A percentile compares a stretch with the other conserved stretches of the same genome.
Evolutionary conservation across 1,139 yeast genomes (phyloP).

Genomic region (Suhomyces bokatorum): DNA sequence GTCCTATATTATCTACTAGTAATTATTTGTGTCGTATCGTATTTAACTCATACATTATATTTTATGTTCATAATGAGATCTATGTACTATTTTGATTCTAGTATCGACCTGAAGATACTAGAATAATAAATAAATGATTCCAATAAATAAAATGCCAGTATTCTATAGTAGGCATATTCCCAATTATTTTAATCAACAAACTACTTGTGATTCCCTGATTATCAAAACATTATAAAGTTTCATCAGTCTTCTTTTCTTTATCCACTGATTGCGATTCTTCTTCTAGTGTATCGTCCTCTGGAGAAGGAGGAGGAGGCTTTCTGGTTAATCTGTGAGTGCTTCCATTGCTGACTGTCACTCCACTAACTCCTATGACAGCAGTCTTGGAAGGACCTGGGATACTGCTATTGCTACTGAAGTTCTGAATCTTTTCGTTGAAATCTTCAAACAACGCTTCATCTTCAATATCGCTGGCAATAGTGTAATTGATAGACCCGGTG

Average conservation of each 20-base stretch:
- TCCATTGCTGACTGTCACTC: constrained; percentile 1
- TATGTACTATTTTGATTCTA: background rate
- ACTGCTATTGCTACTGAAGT: constrained; percentile 6
- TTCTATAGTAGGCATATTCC: no score
- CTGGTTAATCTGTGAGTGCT: constrained; percentile 7
- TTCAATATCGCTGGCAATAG: constrained; percentile 9
- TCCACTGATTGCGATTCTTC: no score
- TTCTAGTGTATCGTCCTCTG: no score
- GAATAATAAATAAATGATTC: no score
- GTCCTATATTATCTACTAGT: no score
- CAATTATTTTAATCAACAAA: no score
- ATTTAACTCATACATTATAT: background rate
- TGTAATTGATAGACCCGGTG: constrained; percentile 2
- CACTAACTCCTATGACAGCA: constrained; percentile 3
- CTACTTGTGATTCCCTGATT: no score
- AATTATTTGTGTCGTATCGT: no score
- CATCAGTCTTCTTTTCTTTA: no score
- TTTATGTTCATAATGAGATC: background rate
- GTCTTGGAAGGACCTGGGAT: constrained; percentile 1
- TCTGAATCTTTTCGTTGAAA: constrained; percentile 9
- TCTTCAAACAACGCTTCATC: constrained; percentile 8
- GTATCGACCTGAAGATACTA: no score
- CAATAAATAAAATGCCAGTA: no score
- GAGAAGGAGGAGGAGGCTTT: constrained; percentile 15
- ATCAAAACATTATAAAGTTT: no score